Evolutionary conservation across 495 filamentous ascomycete genomes (phyloP).

Genomic region (Friedmanniomyces simplex): DNA sequence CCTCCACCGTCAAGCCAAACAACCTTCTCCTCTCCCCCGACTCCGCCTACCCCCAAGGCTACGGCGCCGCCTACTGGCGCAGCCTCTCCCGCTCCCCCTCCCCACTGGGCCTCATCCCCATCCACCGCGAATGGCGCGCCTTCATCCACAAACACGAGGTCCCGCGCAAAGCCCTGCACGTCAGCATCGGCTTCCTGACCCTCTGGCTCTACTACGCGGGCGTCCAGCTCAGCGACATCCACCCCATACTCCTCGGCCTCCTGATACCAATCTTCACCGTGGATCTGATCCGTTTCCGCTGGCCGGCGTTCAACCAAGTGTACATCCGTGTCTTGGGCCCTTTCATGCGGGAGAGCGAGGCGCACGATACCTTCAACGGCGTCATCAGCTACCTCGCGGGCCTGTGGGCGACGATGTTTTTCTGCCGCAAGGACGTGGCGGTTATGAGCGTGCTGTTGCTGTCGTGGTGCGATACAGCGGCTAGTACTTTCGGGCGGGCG

Average conservation of each 20-base stretch:
- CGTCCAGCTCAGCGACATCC: slow-evolving; percentile 60
- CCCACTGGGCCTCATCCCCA: slow-evolving; percentile 88
- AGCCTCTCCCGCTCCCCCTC: slow-evolving; percentile 79
- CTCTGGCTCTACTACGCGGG: slow-evolving; percentile 72
- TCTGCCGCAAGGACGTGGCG: slow-evolving; percentile 90
- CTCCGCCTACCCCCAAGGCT: slow-evolving; percentile 28
- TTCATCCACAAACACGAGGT: slow-evolving; percentile 68
- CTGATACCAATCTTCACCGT: slow-evolving; percentile 80
- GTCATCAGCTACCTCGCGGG: slow-evolving; percentile 94
- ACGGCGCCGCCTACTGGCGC: slow-evolving; percentile 50
- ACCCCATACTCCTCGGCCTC: slow-evolving; percentile 66
- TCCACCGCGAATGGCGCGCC: slow-evolving; percentile 64
- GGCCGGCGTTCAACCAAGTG: slow-evolving; percentile 66
- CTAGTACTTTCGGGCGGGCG: slow-evolving; percentile 79
- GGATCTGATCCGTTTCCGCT: slow-evolving; percentile 74
- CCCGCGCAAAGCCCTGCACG: slow-evolving; percentile 66
- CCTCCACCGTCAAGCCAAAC: slow-evolving; percentile 31
- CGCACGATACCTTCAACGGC: slow-evolving; percentile 73
- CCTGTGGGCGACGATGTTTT: slow-evolving; percentile 71
- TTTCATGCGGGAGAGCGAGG: slow-evolving; percentile 94
- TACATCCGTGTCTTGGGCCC: slow-evolving; percentile 79
- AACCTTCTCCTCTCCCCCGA: slow-evolving; percentile 66
- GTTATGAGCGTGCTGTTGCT: slow-evolving; percentile 80
- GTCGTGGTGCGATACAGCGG: slow-evolving; percentile 96
- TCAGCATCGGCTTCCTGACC: slow-evolving; percentile 91